Conservation (phyloP, 2,329 filamentous ascomycete species). For the Fusarium fracticaudum region DNA sequence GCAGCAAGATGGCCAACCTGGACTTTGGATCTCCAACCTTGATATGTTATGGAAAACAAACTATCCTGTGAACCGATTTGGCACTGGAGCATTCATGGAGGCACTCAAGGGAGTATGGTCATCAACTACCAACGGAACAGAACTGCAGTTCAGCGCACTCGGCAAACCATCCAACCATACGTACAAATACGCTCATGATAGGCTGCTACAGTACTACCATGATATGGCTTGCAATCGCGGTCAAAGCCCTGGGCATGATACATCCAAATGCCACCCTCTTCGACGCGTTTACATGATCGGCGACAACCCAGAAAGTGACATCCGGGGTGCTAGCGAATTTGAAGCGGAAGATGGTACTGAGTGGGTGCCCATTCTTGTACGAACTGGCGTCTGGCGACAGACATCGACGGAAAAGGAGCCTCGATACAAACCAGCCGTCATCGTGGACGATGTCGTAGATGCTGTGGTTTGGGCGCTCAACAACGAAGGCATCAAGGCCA, state of each 20-base stretch:
- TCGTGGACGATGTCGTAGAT: constrained; percentile 78
- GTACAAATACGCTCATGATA: constrained; percentile 82
- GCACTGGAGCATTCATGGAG: constrained; percentile 89
- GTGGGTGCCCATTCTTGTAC: constrained; percentile 81
- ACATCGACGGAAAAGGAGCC: constrained; percentile 58
- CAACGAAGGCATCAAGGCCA: constrained; percentile 57
- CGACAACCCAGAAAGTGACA: constrained; percentile 89
- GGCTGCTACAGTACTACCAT: constrained; percentile 64
- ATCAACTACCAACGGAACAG: constrained; percentile 71
- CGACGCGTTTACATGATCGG: constrained; percentile 92
- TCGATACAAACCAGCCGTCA: constrained; percentile 67
- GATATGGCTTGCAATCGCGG: constrained; percentile 38
- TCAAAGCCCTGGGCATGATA: constrained; percentile 15
- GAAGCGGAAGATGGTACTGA: constrained; percentile 71
- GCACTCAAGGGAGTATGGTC: constrained; percentile 84
- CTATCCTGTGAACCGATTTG: constrained; percentile 86
- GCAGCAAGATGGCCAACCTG: constrained; percentile 82
- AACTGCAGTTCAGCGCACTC: constrained; percentile 72
- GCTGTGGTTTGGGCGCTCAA: constrained; percentile 81
- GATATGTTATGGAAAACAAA: constrained; percentile 90
- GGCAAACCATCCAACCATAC: constrained; percentile 85
- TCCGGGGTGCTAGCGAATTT: constrained; percentile 85
- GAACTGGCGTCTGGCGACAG: constrained; percentile 77
- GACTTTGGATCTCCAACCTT: constrained; percentile 87
- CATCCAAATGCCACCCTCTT: constrained; percentile 59